Evolutionary conservation across 2,329 filamentous ascomycete genomes (phyloP), one percentile per base, ranked within the genome.

Genomic region (Corinectria fuckeliana): DNA sequence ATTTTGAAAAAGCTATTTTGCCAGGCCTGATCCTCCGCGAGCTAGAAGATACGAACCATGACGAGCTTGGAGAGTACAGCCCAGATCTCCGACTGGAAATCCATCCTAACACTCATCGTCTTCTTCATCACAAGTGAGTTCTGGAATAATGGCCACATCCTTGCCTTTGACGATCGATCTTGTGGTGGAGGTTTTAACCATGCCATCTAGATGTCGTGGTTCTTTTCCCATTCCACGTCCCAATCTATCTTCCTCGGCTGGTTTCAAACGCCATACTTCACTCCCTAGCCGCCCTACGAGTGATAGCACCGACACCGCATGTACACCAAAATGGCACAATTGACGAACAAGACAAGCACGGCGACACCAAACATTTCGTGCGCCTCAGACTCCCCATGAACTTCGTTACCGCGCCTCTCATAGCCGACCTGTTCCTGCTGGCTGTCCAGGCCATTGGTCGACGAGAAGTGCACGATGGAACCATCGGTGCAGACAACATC

Each of bases 91-190:
- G 74, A 84, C 57, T 91, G 88, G 89, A 81, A 84, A 49, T 91
- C 89, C 14, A 91, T 92, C 49, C 75, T 91, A 56, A 91, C 88
- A 0, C 79, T 92, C 30, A 76, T 92, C 52, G 82, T 88, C 42
- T 92, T 92, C 68, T 78, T 91, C 30, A 41, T 90, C 38, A 88
- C 89, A 4, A 92, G 89, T 91, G 77, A 81, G 88, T 85, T 18
- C 8, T 26, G 32, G 10, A 34, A 21, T n/a, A n/a, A n/a, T n/a
- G n/a, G n/a, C n/a, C 9, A 32, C 20, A 10, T 25, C 3, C 13
- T 34, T 39, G 23, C 14, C 30, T 34, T 50, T 59, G 16, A 41
- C 45, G 13, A 32, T 2, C 30, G 11, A 32, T 3, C 4, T 10
- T 28, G 7, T 3, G 7, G 8, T 14, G 10, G n/a, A 36, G 7